phyloP scores from a whole-genome alignment of 345 rosid genomes.

The Toxicodendron radicans region DNA sequence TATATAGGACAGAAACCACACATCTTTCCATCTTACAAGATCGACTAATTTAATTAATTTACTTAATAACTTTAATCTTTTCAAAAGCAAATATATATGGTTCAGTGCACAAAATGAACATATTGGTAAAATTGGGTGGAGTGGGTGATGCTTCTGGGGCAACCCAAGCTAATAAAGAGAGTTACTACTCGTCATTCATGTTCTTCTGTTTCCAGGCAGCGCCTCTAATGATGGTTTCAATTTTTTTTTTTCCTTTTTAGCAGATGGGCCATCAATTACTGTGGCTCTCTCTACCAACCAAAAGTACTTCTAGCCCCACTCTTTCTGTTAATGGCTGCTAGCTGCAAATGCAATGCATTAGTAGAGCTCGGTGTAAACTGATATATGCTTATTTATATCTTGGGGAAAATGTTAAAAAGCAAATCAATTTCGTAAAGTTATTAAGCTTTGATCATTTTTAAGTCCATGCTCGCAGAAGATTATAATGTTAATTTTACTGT shows the following conservation, averaged over 20 bases:
- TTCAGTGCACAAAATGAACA: not conserved
- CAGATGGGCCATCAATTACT: slow-evolving; percentile 12
- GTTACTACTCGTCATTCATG: slow-evolving; percentile 7
- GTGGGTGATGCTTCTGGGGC: not conserved
- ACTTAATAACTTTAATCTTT: too few species aligned
- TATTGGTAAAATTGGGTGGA: not conserved
- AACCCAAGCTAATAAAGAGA: not conserved
- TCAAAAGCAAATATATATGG: not conserved
- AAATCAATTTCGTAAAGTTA: too few species aligned
- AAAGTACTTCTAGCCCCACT: slow-evolving; percentile 16
- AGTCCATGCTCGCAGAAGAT: too few species aligned
- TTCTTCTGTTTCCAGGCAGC: slow-evolving; percentile 3
- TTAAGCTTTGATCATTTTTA: too few species aligned
- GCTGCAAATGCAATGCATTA: not conserved
- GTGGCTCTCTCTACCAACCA: not conserved
- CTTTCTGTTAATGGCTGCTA: not conserved
- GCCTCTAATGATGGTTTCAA: slow-evolving; percentile 20
- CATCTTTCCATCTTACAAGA: too few species aligned
- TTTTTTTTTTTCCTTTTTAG: slow-evolving; percentile 1
- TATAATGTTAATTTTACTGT: too few species aligned
- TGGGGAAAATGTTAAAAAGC: too few species aligned
- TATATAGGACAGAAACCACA: not conserved
- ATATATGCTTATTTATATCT: too few species aligned
- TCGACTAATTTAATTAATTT: too few species aligned
- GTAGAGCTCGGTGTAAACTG: too few species aligned